Evolutionary conservation across 2,329 filamentous ascomycete species (phyloP).

Genomic region (Monilinia fructigena): DNA sequence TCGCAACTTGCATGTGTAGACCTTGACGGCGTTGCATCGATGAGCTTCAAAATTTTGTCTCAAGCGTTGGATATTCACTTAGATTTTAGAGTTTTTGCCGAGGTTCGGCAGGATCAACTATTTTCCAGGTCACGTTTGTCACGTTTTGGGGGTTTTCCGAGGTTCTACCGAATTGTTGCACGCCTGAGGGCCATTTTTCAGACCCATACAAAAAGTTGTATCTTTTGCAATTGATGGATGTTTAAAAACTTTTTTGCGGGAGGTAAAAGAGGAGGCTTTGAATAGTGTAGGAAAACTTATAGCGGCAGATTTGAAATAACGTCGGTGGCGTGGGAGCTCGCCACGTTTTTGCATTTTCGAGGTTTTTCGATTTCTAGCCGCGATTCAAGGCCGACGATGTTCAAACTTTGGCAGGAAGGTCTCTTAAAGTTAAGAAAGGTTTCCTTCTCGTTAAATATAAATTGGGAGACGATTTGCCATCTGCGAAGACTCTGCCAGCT

Average conservation of each 20-base stretch:
- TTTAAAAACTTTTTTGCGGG: not conserved
- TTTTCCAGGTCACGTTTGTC: not conserved
- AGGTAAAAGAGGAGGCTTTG: not conserved
- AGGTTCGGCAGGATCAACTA: not conserved
- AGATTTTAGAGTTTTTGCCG: not conserved
- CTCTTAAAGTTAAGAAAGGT: not conserved
- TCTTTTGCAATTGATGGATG: not conserved
- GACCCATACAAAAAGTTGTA: constrained; percentile 1
- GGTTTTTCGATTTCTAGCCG: not conserved
- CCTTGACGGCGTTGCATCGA: not conserved
- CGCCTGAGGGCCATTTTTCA: not conserved
- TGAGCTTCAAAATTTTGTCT: not conserved
- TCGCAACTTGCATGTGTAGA: too few relatives aligned
- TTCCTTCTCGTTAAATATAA: not conserved
- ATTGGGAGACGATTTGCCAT: too few relatives aligned
- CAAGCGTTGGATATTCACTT: not conserved
- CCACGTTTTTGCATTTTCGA: not conserved
- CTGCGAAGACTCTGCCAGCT: not conserved
- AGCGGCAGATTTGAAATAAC: not conserved
- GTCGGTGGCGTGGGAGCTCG: constrained; percentile 1
- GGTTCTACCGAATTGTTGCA: constrained; percentile 10
- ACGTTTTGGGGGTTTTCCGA: not conserved
- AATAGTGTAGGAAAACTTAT: not conserved
- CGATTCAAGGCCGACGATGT: not conserved
- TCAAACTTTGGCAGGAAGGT: not conserved